These are phyloP conservation scores for Neurospora intermedia DNA, from an alignment of 495 filamentous ascomycete species.

Conservation along the genomic window DNA sequence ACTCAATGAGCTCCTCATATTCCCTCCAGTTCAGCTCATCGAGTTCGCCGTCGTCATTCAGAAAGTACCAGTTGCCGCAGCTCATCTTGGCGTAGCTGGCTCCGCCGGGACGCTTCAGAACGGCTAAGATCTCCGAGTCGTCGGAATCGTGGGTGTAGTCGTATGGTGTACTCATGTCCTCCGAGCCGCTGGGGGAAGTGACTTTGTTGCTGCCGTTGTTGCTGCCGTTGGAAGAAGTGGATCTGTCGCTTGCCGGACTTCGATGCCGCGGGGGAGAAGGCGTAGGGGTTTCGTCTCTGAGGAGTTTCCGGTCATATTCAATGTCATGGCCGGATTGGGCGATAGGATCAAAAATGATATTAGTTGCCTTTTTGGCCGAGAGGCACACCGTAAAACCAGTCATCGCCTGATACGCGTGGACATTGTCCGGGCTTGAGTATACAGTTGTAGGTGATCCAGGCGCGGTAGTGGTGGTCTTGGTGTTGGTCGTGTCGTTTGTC, in stretches of 20 bases:
- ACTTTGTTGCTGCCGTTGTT: too few species aligned
- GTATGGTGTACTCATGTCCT: not conserved
- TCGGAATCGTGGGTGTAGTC: not conserved
- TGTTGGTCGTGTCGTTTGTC: not conserved
- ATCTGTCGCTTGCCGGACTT: not conserved
- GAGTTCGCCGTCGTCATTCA: not conserved
- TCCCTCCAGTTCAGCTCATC: not conserved
- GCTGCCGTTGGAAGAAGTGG: not conserved
- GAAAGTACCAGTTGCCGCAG: not conserved
- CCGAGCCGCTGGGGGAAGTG: too few species aligned
- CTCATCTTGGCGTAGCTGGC: not conserved
- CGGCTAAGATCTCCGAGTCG: accelerated
- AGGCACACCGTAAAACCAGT: not conserved
- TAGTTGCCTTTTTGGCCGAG: not conserved
- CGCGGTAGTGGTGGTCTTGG: not conserved
- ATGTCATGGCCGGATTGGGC: not conserved
- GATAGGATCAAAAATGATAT: not conserved
- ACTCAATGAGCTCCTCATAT: accelerated
- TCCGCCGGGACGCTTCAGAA: not conserved
- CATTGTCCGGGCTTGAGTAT: accelerated
- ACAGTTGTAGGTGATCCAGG: not conserved
- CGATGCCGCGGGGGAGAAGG: accelerated
- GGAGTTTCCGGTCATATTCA: not conserved
- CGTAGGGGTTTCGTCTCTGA: not conserved
- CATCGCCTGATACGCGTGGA: not conserved